Evolutionary conservation across 495 filamentous ascomycete genomes (phyloP).

Genomic region (Letharia columbiana): DNA sequence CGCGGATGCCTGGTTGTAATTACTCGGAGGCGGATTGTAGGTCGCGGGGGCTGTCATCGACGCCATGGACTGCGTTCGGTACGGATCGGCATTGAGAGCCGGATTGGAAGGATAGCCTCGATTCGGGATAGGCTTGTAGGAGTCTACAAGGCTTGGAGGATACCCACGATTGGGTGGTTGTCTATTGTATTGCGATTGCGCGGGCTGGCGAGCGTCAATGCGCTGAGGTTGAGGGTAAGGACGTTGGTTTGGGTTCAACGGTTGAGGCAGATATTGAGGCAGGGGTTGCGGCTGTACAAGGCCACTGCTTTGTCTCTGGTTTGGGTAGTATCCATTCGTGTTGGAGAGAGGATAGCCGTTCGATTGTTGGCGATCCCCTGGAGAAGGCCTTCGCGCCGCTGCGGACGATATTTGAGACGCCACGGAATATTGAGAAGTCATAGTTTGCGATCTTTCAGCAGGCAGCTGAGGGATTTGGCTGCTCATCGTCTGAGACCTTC

Average conservation of each 20-base stretch:
- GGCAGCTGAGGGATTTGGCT: slow-evolving; percentile 52
- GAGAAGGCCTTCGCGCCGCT: slow-evolving; percentile 47
- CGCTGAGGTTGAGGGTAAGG: slow-evolving; percentile 62
- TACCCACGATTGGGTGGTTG: slow-evolving; percentile 49
- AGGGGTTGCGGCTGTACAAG: slow-evolving; percentile 49
- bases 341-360: slow-evolving; percentile 40
- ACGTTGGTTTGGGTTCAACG: slow-evolving; percentile 47
- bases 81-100: slow-evolving; percentile 74
- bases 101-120: slow-evolving; percentile 49
- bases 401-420: slow-evolving; percentile 32
- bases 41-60: slow-evolving; percentile 55
- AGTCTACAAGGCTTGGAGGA: slow-evolving; percentile 38
- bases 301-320: slow-evolving; percentile 40
- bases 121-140: slow-evolving; percentile 36
- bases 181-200: slow-evolving; percentile 48
- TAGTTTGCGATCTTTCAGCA: slow-evolving; percentile 72
- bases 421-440: slow-evolving; percentile 60
- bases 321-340: slow-evolving; percentile 49
- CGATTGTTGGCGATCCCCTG: slow-evolving; percentile 45
- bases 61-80: slow-evolving; percentile 88
- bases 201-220: slow-evolving; percentile 58
- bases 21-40: slow-evolving; percentile 56
- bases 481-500: slow-evolving; percentile 80
- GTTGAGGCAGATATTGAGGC: slow-evolving; percentile 57
- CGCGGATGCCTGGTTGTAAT: slow-evolving; percentile 58